Evolutionary conservation across 257 asterid species (phyloP), one percentile per base, ranked within the genome.

Genomic region (Buddleja alternifolia): DNA sequence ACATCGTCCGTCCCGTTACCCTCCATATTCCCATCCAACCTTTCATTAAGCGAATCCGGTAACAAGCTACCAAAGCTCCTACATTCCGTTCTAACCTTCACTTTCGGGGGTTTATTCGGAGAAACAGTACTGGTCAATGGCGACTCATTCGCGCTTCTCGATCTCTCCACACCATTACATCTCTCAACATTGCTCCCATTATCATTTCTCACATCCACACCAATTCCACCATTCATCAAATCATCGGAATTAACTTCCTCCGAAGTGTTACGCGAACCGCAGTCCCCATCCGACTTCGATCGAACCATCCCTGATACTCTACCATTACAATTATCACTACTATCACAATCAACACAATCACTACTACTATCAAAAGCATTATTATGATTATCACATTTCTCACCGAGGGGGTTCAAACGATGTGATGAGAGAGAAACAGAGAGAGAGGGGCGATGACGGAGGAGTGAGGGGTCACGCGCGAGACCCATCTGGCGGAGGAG

Each of bases 401-500:
- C 83, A 12, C 69, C 76, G 32, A 59, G 37, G 17, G 78, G 79
- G 64, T 44, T 75, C 73, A 72, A 44, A 44, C 56, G 80, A 77
- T 69, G 76, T 32, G 84, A 73, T 20, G 83, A 70, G 57, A 63
- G 29, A 15, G 80, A 61, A 36, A 42, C 69, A 14, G 96, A 83
- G 37, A 80, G 75, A 0, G 93, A 69, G 54, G 89, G 79, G 44
- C 85, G 76, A 37, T 81, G 88, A 52, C 93, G 92, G 75, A 80
- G 85, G 52, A 92, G 81, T 15, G 95, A 61, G 7, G 93, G 88
- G 83, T 93, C 95, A n/a, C 85, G 79, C 48, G 76, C 69, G 77
- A 93, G 97, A 0, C 98, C 98, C 92, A 90, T 83, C 78, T 82
- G 90, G 46, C 71, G 71, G 57, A 93, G 88, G 60, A 93, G 92